Evolutionary conservation across 306 rosid genomes (phyloP), one percentile per base, ranked within the genome.

Genomic region (Prunus kanzakura): DNA sequence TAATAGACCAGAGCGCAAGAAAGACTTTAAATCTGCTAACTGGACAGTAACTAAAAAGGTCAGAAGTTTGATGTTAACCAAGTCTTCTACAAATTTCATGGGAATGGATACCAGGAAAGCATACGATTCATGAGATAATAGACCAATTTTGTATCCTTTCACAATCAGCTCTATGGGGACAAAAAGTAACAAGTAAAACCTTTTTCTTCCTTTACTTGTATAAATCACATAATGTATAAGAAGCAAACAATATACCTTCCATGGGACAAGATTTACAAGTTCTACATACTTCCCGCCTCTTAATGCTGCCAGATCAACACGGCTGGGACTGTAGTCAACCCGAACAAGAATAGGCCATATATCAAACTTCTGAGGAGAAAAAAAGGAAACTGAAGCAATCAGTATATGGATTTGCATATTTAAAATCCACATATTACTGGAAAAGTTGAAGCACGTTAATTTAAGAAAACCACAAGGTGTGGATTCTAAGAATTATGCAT

Each of bases 271-370:
- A 79, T 95, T 95, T 69, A 90, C 92, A 82, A 95, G 99, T 85
- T 95, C 99, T 54, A 88, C 93, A 79, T 90, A 95, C 81, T 95
- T 95, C 60, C 99, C 99, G 38, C 86, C 83, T 72, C 97, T 78
- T 81, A 95, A 78, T 58, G 97, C 97, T 1, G 93, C 96, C 79
- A 95, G 89, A 92, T 92, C 99, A 79, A 95, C 88, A 72, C 71
- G 88, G 51, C 52, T 64, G 16, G 99, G 99, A 86, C 86, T 86
- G 88, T 95, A 95, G 86, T 95, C 99, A 82, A 95, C 93, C 79
- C 96, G 95, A 75, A 95, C 78, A 82, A 92, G 79, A 73, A 89
- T 79, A 68, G 99, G 95, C 86, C 91, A 70, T 83, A 95, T 89
- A 73, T 95, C 97, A 64, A 95, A 85, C 64, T 86, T 95, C 99